Evolutionary conservation across 2,329 filamentous ascomycete genomes (phyloP), one percentile per base, ranked within the genome.

Genomic region (Exserohilum turcica): DNA sequence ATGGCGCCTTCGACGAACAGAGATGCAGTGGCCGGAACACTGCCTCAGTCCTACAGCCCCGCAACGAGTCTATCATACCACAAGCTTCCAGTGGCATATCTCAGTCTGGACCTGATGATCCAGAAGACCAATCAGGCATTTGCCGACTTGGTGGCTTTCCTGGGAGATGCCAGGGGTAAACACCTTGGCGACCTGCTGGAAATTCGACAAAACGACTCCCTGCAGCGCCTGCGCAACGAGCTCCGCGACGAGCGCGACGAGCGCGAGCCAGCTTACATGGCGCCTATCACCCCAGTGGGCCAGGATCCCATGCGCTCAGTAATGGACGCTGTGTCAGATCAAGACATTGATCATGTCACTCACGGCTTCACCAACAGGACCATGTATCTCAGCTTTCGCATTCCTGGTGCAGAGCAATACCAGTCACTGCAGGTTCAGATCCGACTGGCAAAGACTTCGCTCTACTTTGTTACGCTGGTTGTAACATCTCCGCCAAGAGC

Each of bases 251-350:
- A 82, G 57, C 67, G 77, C 43, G 77, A 79, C 35, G 68, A 72
- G 27, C 74, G 77, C 32, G 79, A 82, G 49, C 79, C 80, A 12
- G 67, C 78, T 24, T 81, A 79, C 57, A 76, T 82, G 66, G 76
- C 80, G 19, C 79, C 80, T 5, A 82, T 82, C 19, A 75, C 74
- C 13, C 71, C 72, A 9, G 64, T 76, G 4, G 72, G 73, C 29
- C 72, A 78, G 33, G 77, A 80, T 59, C 75, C 76, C 9, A 65
- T 80, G 40, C 71, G 72, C 16, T 51, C 63, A 5, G 70, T 78
- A 10, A 65, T 81, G 39, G 69, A 75, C 13, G 67, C 68, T 19
- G 66, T 80, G 7, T 60, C 64, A 3, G 76, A 79, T 36, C 67
- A 66, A 4, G 77, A 81, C 47, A 70, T 78, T 12, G 78, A 79